Base-by-base conservation (phyloP, 192 early-diverging fungal genomes). In the Podila horticola region DNA sequence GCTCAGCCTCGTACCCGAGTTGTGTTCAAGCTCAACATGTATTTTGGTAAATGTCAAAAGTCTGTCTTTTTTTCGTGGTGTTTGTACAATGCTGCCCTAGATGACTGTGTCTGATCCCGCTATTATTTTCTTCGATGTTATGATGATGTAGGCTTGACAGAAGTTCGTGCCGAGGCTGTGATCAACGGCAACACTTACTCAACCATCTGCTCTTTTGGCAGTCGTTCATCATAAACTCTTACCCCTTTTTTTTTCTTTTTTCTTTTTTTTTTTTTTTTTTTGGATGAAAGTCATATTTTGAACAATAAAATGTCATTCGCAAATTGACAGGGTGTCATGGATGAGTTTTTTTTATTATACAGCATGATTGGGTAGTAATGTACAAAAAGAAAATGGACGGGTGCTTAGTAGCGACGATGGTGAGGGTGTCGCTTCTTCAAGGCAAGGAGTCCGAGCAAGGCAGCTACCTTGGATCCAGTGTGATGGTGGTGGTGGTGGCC, bases 111-210 rank as follows among this genome's bases (percentile, higher is more conserved):
- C n/a, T 51, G 9, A 29, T 0, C 33, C 8, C n/a, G n/a, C n/a
- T 20, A 26, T 3, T 49, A 22, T 22, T 72, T 30, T 2, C 55
- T 66, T 17, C 60, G 1, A 17, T 45, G 15, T 10, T 36, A 36
- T 36, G 9, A 36, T 41, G 38, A 45, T 15, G 75, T 79, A 83
- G 86, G 86, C 12, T 83, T 86, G 67, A 77, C 85, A 5, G 86
- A 88, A 64, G 73, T 88, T 13, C 74, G 83, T 28, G 86, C 85
- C 12, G 86, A 88, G 58, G 86, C 86, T 4, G 75, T 84, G 1
- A 88, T 88, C 50, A 75, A 84, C 31, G 83, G 83, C 38, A 82
- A 84, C 65, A 84, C 83, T 22, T 88, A 86, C 59, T 74, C 74
- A 29, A 84, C 83, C 17, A 74, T 84, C 22, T 88, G 86, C 58